These are phyloP conservation scores for Nakazawaea peltata DNA, from an alignment of 805 yeast genomes.

Conservation along the genomic window DNA sequence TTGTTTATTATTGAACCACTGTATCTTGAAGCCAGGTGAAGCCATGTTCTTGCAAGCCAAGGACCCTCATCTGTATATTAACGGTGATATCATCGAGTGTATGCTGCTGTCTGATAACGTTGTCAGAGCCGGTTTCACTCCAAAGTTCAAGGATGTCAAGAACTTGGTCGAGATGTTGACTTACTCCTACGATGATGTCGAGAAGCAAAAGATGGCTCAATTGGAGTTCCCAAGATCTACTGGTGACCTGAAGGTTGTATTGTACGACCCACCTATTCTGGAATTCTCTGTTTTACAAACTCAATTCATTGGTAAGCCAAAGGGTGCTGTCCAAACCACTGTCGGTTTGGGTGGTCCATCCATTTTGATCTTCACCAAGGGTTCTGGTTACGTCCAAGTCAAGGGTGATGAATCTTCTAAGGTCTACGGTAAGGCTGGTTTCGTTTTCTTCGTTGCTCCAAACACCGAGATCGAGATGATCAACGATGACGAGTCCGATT, in stretches of 20 bases:
- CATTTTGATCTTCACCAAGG: constrained; percentile 75
- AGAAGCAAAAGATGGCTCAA: constrained; percentile 85
- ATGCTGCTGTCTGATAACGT: constrained; percentile 99
- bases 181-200: constrained; percentile 81
- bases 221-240: constrained; percentile 45
- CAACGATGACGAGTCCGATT: constrained; percentile 36
- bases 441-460: constrained; percentile 81
- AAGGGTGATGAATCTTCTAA: constrained; percentile 31
- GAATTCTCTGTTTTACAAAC: constrained; percentile 94
- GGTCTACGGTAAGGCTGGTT: constrained; percentile 57
- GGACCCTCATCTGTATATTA: constrained; percentile 96
- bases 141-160: constrained; percentile 93
- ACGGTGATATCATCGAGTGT: constrained; percentile 97
- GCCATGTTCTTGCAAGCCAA: constrained; percentile 95
- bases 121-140: constrained; percentile 98
- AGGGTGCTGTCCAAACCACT: constrained; percentile 38
- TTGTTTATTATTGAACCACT: constrained; percentile 85
- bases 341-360: constrained; percentile 79
- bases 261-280: constrained; percentile 94
- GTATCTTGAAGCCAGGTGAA: constrained; percentile 76
- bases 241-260: constrained; percentile 58
- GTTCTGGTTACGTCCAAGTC: constrained; percentile 53
- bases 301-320: constrained; percentile 30
- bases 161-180: constrained; percentile 88
- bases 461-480: constrained; percentile 53